phyloP scores from a whole-genome alignment of 257 asterid genomes.

The Forsythia suspensa region DNA sequence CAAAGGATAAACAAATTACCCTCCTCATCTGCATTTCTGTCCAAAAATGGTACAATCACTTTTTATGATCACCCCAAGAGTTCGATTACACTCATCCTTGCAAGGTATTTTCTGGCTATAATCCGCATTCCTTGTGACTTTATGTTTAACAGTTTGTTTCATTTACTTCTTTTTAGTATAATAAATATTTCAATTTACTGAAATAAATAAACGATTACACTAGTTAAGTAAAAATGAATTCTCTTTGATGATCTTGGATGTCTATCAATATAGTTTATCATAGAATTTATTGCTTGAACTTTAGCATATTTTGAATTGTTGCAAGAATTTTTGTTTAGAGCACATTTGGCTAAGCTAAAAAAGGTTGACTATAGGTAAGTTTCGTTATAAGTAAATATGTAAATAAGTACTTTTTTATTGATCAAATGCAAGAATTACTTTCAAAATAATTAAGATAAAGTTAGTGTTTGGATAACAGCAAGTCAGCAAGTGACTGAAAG shows the following conservation, averaged over 20 bases:
- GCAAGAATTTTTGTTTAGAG: neutral
- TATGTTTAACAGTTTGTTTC: too few relatives aligned
- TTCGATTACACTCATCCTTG: neutral
- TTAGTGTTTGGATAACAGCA: neutral
- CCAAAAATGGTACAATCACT: conserved; percentile 35
- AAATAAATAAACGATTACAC: too few relatives aligned
- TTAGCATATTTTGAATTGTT: neutral
- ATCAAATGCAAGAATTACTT: neutral
- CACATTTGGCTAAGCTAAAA: neutral
- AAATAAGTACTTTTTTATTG: neutral
- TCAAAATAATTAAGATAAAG: neutral
- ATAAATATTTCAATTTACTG: too few relatives aligned
- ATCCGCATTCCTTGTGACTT: too few relatives aligned
- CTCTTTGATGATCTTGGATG: too few relatives aligned
- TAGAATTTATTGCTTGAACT: neutral
- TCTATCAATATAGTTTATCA: too few relatives aligned
- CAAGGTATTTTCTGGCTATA: neutral
- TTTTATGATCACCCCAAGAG: conserved; percentile 15
- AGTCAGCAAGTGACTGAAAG: neutral
- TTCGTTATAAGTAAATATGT: neutral
- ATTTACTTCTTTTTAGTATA: too few relatives aligned
- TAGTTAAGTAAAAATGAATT: too few relatives aligned
- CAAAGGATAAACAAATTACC: neutral
- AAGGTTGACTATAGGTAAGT: neutral
- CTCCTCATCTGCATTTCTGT: neutral